A percentile compares a stretch with the other conserved stretches of the same genome.
Evolutionary conservation across 345 rosid species (phyloP).

Genomic region (Syzygium grande): DNA sequence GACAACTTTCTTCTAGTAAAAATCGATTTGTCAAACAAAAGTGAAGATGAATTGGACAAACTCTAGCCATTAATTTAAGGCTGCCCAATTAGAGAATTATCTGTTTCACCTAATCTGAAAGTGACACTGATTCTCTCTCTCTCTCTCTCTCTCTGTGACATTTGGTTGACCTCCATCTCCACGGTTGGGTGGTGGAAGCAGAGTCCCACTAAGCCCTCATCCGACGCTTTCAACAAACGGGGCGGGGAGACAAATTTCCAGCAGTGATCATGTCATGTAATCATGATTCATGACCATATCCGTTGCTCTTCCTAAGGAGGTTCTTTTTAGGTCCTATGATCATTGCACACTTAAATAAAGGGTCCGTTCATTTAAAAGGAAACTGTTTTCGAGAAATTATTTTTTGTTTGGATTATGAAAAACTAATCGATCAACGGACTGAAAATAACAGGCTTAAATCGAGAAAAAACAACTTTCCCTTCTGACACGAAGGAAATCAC

Average conservation of each 20-base stretch:
- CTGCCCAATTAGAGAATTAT: not conserved
- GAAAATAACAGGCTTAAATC: not conserved
- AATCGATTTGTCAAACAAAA: not conserved
- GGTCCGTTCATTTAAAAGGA: not conserved
- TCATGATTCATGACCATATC: not conserved
- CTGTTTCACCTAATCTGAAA: not conserved
- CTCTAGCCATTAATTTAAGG: not conserved
- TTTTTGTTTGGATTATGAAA: rapidly evolving
- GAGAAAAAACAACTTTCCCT: rapidly evolving
- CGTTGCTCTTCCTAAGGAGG: not conserved
- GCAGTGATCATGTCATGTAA: not conserved
- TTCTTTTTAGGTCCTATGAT: not conserved
- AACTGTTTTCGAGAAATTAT: not conserved
- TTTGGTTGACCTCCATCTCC: not conserved
- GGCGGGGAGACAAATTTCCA: not conserved
- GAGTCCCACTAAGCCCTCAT: not conserved
- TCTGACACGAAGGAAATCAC: not conserved
- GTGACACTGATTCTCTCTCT: not conserved
- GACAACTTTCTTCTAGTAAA: not conserved
- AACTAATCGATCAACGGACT: not conserved
- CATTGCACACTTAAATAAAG: not conserved
- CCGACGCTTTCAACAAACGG: not conserved
- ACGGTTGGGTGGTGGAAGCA: not conserved
- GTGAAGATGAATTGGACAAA: not conserved
- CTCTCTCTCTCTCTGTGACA: not conserved